Conservation (phyloP, 352 stramenopile species). For the Aphanomyces euteiches region DNA sequence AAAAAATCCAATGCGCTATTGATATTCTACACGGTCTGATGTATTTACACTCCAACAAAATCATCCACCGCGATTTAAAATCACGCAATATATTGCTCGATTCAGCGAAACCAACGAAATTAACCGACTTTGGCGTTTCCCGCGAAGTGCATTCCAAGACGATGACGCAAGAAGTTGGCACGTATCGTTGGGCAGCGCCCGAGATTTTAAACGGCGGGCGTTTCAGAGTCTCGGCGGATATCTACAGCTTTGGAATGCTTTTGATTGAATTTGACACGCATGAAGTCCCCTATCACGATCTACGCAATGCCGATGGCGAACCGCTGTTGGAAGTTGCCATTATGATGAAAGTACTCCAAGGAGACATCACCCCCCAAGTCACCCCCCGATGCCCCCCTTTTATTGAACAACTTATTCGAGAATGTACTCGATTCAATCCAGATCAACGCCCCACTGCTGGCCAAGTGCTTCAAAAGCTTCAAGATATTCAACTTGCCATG, state of each 20-base stretch:
- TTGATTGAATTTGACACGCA: conserved; percentile 3
- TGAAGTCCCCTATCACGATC: neutral
- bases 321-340: conserved; percentile 3
- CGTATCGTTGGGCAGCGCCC: conserved; percentile 25
- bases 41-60: conserved; percentile 35
- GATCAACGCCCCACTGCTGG: neutral
- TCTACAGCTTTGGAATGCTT: conserved; percentile 29
- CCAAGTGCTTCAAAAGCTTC: neutral
- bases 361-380: neutral
- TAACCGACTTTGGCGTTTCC: conserved; percentile 35
- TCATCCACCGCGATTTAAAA: conserved; percentile 26
- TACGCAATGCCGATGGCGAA: neutral
- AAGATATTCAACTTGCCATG: too few species aligned
- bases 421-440: neutral
- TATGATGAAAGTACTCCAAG: conserved; percentile 16
- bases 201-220: conserved; percentile 27
- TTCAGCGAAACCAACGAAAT: conserved; percentile 34
- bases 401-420: neutral
- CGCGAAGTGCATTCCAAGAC: conserved; percentile 21
- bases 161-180: conserved; percentile 26
- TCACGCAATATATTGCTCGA: conserved; percentile 28
- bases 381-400: neutral
- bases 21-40: conserved; percentile 38
- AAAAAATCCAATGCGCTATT: conserved; percentile 36
- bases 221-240: conserved; percentile 26